Percentiles rank a stretch among this genome's conserved stretches.
phyloP scores from a whole-genome alignment of 768 basidiomycete species.

The Amanita fuliginea region DNA sequence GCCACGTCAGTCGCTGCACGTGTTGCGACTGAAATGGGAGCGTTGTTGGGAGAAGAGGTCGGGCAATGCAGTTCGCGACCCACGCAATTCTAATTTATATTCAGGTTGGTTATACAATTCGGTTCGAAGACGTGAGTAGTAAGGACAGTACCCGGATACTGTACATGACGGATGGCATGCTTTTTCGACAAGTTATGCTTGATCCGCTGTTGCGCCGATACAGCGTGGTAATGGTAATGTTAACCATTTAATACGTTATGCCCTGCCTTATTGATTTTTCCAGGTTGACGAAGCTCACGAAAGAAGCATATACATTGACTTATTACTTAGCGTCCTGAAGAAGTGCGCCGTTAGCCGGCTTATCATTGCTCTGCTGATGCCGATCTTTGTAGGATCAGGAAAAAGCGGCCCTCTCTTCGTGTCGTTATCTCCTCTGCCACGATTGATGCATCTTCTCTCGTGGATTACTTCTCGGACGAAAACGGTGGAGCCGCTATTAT shows the following conservation, averaged over 20 bases:
- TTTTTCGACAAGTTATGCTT: slow-evolving; percentile 87
- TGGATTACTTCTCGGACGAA: slow-evolving; percentile 76
- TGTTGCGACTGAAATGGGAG: slow-evolving; percentile 88
- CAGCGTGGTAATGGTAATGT: slow-evolving; percentile 90
- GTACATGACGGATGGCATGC: slow-evolving; percentile 98
- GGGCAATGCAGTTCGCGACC: slow-evolving; percentile 5
- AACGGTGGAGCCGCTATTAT: slow-evolving; percentile 72
- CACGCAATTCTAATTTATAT: neutral
- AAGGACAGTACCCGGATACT: slow-evolving; percentile 81
- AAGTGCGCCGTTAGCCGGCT: slow-evolving; percentile 44
- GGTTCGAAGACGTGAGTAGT: slow-evolving; percentile 88
- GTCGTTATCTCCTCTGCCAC: slow-evolving; percentile 95
- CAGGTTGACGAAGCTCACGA: slow-evolving; percentile 99
- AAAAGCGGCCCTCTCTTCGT: slow-evolving; percentile 82
- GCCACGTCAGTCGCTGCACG: slow-evolving; percentile 90
- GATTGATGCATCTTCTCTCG: slow-evolving; percentile 82
- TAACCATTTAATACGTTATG: slow-evolving; percentile 3
- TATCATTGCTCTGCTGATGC: slow-evolving; percentile 1
- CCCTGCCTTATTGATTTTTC: neutral
- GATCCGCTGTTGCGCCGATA: slow-evolving; percentile 90
- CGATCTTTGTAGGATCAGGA: slow-evolving; percentile 56
- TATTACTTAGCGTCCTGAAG: slow-evolving; percentile 84
- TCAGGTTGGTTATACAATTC: slow-evolving; percentile 94
- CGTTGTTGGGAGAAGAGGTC: slow-evolving; percentile 82
- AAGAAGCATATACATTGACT: slow-evolving; percentile 89